phyloP scores from a whole-genome alignment of 495 filamentous ascomycete genomes.

The Pyrenopolyporus hunteri region DNA sequence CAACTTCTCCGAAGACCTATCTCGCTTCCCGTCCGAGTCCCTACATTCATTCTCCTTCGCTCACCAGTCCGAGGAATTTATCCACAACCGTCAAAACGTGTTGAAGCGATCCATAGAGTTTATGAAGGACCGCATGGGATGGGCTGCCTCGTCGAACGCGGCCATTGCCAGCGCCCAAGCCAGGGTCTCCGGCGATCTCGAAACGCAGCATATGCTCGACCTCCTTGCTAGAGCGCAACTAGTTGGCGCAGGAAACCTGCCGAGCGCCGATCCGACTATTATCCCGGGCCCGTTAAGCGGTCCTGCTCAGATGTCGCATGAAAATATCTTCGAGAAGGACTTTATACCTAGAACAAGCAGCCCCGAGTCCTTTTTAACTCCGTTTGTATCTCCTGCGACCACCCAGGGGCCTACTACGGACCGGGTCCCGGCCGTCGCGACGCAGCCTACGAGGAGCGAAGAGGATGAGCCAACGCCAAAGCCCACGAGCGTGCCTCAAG shows the following conservation, averaged over 20 bases:
- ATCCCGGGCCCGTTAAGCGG: conserved; percentile 71
- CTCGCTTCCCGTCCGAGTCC: conserved; percentile 92
- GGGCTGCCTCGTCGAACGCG: conserved; percentile 63
- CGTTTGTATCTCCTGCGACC: conserved; percentile 45
- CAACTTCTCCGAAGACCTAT: conserved; percentile 83
- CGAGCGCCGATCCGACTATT: conserved; percentile 50
- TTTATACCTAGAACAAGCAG: conserved; percentile 65
- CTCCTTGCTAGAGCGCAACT: conserved; percentile 79
- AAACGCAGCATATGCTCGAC: conserved; percentile 90
- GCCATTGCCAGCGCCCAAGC: conserved; percentile 81
- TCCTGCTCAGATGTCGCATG: conserved; percentile 67
- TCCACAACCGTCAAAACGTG: conserved; percentile 91
- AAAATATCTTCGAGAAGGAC: conserved; percentile 81
- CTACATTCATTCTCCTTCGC: conserved; percentile 99
- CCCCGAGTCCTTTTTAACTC: conserved; percentile 54
- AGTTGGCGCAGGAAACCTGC: conserved; percentile 61
- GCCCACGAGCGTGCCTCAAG: conserved; percentile 15
- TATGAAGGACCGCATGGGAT: conserved; percentile 92
- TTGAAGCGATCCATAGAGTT: conserved; percentile 95
- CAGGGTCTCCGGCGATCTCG: conserved; percentile 78
- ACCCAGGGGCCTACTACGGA: conserved; percentile 14
- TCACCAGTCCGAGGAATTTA: conserved; percentile 88
- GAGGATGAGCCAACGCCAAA: conserved; percentile 4
- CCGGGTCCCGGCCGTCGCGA: not conserved
- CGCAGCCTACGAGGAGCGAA: conserved; percentile 7